Conservation (phyloP, 192 early-diverging fungal species). For the Phlyctochytrium arcticum region DNA sequence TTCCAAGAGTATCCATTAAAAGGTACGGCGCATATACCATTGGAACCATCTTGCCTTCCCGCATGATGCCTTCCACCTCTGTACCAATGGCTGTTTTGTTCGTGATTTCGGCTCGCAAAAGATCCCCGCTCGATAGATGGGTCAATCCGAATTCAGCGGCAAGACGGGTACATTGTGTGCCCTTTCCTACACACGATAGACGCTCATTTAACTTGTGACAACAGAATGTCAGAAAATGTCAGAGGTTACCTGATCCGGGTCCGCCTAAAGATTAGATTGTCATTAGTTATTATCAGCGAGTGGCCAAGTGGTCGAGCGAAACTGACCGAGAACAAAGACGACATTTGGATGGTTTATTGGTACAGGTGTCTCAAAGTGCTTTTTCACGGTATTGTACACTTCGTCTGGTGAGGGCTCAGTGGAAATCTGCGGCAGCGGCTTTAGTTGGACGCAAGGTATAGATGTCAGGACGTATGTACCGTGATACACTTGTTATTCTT, state of each 20-base stretch:
- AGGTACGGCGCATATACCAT: conserved; percentile 12
- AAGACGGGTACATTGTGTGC: conserved; percentile 83
- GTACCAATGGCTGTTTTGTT: conserved; percentile 51
- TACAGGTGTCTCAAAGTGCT: conserved; percentile 14
- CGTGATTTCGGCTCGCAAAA: conserved; percentile 80
- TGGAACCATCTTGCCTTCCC: conserved; percentile 92
- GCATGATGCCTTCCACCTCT: conserved; percentile 79
- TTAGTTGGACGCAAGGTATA: not conserved
- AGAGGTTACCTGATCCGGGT: conserved; percentile 41
- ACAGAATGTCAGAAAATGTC: not conserved
- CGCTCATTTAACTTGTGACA: not conserved
- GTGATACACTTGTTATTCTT: conserved; percentile 33
- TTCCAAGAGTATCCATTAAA: not conserved
- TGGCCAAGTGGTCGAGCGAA: not conserved
- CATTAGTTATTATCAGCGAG: not conserved
- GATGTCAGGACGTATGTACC: not conserved
- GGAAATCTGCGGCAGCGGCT: conserved; percentile 38
- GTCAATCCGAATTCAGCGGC: conserved; percentile 83
- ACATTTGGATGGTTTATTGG: conserved; percentile 27
- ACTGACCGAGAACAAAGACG: conserved; percentile 39
- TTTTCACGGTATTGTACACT: conserved; percentile 31
- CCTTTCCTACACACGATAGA: conserved; percentile 62
- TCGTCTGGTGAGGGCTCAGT: conserved; percentile 28
- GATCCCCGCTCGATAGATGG: conserved; percentile 90
- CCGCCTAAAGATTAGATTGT: conserved; percentile 22